Evolutionary conservation across 2,329 filamentous ascomycete genomes (phyloP).

Genomic region (Fusarium secorum): DNA sequence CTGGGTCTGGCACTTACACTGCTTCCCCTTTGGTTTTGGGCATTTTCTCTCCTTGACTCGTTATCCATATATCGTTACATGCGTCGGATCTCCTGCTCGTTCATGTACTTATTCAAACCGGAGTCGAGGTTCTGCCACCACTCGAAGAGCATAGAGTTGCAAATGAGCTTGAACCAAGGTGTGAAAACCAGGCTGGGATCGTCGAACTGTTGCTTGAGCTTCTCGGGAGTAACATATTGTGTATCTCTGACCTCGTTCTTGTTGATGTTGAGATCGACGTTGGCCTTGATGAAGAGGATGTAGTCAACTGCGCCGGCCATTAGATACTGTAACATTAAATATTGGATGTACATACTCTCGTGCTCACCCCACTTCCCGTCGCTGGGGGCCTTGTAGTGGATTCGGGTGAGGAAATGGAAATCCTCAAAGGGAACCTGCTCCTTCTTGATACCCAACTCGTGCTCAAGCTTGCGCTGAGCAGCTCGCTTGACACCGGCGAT

Average conservation of each 20-base stretch:
- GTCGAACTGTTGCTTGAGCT: constrained; percentile 85
- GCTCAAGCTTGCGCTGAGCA: constrained; percentile 90
- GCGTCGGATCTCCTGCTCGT: constrained; percentile 86
- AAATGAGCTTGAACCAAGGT: constrained; percentile 99
- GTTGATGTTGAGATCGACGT: constrained; percentile 84
- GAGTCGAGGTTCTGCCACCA: constrained; percentile 92
- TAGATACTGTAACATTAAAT: not conserved
- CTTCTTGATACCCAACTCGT: constrained; percentile 91
- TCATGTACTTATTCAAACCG: constrained; percentile 83
- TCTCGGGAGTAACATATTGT: constrained; percentile 81
- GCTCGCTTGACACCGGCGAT: constrained; percentile 89
- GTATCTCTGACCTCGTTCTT: constrained; percentile 88
- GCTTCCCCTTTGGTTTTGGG: constrained; percentile 1
- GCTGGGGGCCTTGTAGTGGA: constrained; percentile 97
- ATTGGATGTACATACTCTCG: constrained; percentile 74
- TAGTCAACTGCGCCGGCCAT: constrained; percentile 77
- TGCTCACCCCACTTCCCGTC: constrained; percentile 99
- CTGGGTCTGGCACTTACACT: not conserved
- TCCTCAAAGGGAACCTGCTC: constrained; percentile 89
- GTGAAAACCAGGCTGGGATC: constrained; percentile 86
- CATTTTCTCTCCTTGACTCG: not conserved
- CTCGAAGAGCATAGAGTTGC: constrained; percentile 95
- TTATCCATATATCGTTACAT: constrained; percentile 60
- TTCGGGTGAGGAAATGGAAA: constrained; percentile 93
- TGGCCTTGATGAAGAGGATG: constrained; percentile 96